Base-by-base conservation (phyloP, 305 asterid genomes). In the Fraxinus sp. region DNA sequence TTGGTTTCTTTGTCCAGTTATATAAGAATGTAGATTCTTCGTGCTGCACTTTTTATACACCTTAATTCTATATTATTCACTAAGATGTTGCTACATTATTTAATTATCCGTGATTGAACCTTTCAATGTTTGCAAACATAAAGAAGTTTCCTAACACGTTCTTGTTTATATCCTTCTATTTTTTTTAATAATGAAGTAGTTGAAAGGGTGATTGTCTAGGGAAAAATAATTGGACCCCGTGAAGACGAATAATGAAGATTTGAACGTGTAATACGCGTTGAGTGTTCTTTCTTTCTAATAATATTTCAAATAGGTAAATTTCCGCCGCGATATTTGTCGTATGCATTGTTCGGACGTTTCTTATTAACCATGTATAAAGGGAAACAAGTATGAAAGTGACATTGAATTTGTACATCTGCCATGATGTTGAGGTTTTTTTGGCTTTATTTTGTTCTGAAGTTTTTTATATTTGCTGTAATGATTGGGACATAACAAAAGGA, bases 61-160 rank as follows among this genome's bases (percentile, higher is more conserved):
- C 28, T 80, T 37, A 75, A 14, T 73, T 66, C 78, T 8, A 52
- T 55, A 80, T 78, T 86, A 59, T 59, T 37, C 77, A 30, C 85
- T 41, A 82, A 81, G 86, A 80, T 76, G 44, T 78, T 79, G 35
- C 39, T 5, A n/a, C 44, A 78, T 76, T 78, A 77, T 85, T 86
- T 68, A 86, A 83, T 83, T 82, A 57, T 75, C 5, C 49, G 68
- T 22, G 52, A 57, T 80, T 74, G 78, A 49, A 37, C 20, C 57
- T 66, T 79, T 59, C 26, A 57, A 70, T 81, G 89, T 59, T 16
- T 41, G 80, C 80, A 76, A 33, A 11, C 36, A 41, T 22, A 16
- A 66, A 74, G 84, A 81, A 84, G 74, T 26, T 84, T 80, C 79
- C 46, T 32, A 32, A 55, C 77, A 78, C 70, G 73, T 70, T 28